Evolutionary conservation across 2,329 filamentous ascomycete genomes (phyloP).

Genomic region (Colletotrichum camelliae): DNA sequence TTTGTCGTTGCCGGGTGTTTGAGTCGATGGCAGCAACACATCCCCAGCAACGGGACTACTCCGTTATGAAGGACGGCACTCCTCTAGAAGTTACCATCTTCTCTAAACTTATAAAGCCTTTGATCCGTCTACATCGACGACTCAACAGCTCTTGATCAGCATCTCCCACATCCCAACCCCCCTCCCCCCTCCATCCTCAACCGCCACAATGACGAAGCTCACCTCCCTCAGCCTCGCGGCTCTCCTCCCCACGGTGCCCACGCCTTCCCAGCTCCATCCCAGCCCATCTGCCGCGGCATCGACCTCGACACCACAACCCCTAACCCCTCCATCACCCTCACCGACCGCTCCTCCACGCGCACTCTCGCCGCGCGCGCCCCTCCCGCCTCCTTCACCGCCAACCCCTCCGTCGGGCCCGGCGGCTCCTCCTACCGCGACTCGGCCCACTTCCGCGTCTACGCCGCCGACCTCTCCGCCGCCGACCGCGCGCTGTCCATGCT

Average conservation of each 20-base stretch:
- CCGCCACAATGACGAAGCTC: background rate
- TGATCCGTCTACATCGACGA: accelerated
- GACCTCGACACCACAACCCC: background rate
- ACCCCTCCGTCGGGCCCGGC: conserved; percentile 28
- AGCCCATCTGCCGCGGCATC: background rate
- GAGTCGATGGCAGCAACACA: background rate
- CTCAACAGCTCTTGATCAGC: accelerated
- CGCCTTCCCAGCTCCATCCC: background rate
- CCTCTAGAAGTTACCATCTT: background rate
- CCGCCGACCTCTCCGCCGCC: conserved; percentile 25
- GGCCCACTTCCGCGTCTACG: conserved; percentile 45
- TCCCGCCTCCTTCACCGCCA: background rate
- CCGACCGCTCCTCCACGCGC: background rate
- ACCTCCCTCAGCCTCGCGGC: background rate
- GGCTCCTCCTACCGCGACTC: conserved; percentile 36
- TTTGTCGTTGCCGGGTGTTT: background rate
- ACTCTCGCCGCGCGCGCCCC: background rate
- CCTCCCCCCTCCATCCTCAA: accelerated
- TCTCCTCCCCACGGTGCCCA: background rate
- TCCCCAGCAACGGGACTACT: background rate
- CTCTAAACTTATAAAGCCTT: background rate
- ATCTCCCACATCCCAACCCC: background rate
- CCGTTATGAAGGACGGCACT: background rate
- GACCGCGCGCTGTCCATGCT: conserved; percentile 41
- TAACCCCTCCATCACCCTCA: background rate